Evolutionary conservation across 345 rosid genomes (phyloP).

Genomic region (Crucihimalaya himalaica): DNA sequence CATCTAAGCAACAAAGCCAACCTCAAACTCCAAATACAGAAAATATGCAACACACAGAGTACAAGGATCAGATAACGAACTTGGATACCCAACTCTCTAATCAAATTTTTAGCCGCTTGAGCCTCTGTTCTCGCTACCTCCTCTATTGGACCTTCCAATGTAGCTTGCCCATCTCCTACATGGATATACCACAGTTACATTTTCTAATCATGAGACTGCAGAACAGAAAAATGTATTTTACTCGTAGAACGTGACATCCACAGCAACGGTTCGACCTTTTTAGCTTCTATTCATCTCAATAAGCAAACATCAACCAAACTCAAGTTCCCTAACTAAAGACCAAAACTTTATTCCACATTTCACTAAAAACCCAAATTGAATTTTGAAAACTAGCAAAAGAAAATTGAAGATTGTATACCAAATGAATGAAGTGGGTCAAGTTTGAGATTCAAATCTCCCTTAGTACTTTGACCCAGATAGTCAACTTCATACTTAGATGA

Average conservation of each 20-base stretch:
- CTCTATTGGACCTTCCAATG: constrained; percentile 88
- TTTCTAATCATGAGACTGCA: constrained; percentile 2
- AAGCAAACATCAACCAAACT: neutral
- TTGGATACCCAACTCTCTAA: constrained; percentile 73
- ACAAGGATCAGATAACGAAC: constrained; percentile 45
- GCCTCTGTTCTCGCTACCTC: constrained; percentile 81
- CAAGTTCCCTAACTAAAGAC: constrained; percentile 12
- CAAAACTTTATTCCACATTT: neutral
- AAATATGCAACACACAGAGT: neutral
- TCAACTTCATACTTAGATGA: constrained; percentile 70
- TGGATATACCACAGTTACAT: constrained; percentile 17
- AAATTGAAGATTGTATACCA: constrained; percentile 21
- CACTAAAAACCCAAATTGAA: neutral
- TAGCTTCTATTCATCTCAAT: neutral
- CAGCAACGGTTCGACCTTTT: constrained; percentile 7
- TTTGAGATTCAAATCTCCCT: constrained; percentile 89
- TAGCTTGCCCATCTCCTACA: constrained; percentile 60
- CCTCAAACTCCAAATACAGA: neutral
- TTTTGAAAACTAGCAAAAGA: neutral
- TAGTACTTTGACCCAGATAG: constrained; percentile 92
- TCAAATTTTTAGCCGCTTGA: constrained; percentile 69
- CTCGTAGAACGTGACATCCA: neutral
- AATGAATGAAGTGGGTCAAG: constrained; percentile 56
- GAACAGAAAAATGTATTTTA: constrained; percentile 18
- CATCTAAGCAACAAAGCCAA: neutral